Evolutionary conservation across 768 basidiomycete genomes (phyloP), one percentile per base, ranked within the genome.

Genomic region (Xanthoconium stramineum): DNA sequence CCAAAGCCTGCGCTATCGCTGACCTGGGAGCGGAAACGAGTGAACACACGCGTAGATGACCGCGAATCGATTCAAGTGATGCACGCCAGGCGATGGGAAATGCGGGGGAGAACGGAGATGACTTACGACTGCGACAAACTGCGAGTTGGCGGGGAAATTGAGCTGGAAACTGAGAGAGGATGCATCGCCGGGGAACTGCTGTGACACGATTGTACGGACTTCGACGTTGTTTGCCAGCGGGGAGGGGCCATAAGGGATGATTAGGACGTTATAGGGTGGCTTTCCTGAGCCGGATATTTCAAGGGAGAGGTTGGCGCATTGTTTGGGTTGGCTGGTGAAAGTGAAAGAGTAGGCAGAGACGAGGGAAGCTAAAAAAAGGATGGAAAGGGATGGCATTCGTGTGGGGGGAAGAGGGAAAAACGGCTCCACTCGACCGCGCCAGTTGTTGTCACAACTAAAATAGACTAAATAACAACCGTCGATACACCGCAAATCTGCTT

Each of bases 101-200:
- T 24, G 24, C 24, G 24, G 24, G 24, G 24, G 24, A 24, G 24
- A 36, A 53, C 4, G 20, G 47, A 24, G 24, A 24, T n/a, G 7
- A 83, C 86, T 73, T 63, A 89, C 89, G 64, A 90, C 85, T 6
- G 85, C 83, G 28, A 91, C 87, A 52, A 92, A 85, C 63, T 88
- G 84, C 4, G 88, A 87, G 65, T 82, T 77, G 47, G 71, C 76
- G 0, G 89, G 89, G 65, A 80, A 91, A 30, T 77, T 79, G 50
- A 90, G 77, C 65, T 80, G 70, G 67, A 91, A 86, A 37, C 68
- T 75, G 30, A 82, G 61, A 24, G 75, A 72, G 19, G 72, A 53
- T 7, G 70, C 66, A 28, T 69, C 63, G 29, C 70, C 78, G 19
- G 72, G 56, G 64, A 91, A 90, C 6, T 78, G 67, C 13, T 82